Evolutionary conservation across 2,329 filamentous ascomycete species (phyloP).

Genomic region (Aspergillus fructus): DNA sequence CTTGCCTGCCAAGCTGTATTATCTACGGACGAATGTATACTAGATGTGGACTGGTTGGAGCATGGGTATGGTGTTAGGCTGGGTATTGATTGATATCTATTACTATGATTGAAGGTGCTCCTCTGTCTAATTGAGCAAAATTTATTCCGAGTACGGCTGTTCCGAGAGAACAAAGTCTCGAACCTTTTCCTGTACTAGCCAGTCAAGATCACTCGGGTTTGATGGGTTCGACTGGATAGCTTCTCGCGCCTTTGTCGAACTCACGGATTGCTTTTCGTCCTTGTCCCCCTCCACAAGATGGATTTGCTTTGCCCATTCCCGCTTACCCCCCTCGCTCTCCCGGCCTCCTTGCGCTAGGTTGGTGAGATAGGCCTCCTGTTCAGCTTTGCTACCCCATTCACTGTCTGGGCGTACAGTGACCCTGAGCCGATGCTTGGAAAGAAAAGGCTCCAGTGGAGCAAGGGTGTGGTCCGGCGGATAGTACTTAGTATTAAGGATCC

Average conservation of each 20-base stretch:
- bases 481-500: constrained; percentile 51
- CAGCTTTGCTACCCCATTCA: constrained; percentile 39
- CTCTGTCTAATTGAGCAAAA: neutral
- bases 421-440: constrained; percentile 43
- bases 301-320: constrained; percentile 45
- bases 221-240: constrained; percentile 29
- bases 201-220: constrained; percentile 27
- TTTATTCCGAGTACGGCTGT: constrained; percentile 28
- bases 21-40: neutral
- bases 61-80: neutral
- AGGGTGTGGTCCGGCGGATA: constrained; percentile 47
- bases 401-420: constrained; percentile 45
- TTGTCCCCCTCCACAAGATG: constrained; percentile 42
- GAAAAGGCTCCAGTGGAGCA: constrained; percentile 41
- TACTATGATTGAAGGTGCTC: neutral
- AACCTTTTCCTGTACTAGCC: constrained; percentile 36
- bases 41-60: neutral
- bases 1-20: neutral
- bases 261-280: constrained; percentile 37
- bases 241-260: constrained; percentile 44
- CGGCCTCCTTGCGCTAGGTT: constrained; percentile 37
- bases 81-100: neutral
- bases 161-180: constrained; percentile 33
- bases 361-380: constrained; percentile 40
- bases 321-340: constrained; percentile 37